Evolutionary conservation across 345 rosid genomes (phyloP).

Genomic region (Alliaria petiolata): DNA sequence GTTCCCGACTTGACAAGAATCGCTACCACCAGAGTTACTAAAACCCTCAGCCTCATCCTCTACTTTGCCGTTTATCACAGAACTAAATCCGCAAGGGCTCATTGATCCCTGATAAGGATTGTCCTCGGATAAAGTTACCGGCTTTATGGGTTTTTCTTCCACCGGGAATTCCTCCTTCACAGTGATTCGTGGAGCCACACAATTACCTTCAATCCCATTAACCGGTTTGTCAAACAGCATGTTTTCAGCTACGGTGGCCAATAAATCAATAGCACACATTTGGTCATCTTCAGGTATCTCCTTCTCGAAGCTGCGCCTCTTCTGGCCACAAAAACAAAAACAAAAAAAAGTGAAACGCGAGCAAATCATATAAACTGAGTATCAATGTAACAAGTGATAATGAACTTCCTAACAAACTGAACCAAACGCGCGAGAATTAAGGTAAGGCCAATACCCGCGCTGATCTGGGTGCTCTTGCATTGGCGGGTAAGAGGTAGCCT

Average conservation of each 20-base stretch:
- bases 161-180: conserved; percentile 36
- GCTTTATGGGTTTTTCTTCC: conserved; percentile 42
- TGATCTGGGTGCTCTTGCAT: conserved; percentile 86
- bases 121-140: conserved; percentile 24
- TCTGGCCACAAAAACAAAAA: conserved; percentile 37
- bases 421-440: not conserved
- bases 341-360: not conserved
- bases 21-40: conserved; percentile 34
- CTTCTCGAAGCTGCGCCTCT: conserved; percentile 57
- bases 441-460: conserved; percentile 55
- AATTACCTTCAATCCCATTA: conserved; percentile 37
- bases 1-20: conserved; percentile 25
- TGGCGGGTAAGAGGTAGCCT: conserved; percentile 75
- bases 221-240: conserved; percentile 49
- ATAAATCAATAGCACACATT: conserved; percentile 72
- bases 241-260: conserved; percentile 94
- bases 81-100: conserved; percentile 36
- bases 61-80: conserved; percentile 40
- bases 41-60: conserved; percentile 43
- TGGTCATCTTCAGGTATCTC: conserved; percentile 44
- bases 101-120: conserved; percentile 33
- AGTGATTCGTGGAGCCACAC: conserved; percentile 27
- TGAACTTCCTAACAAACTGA: not conserved
- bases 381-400: not conserved
- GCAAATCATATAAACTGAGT: not conserved